Base-by-base conservation (phyloP, 2,329 filamentous ascomycete species). In the Aspergillus novoparasiticus region DNA sequence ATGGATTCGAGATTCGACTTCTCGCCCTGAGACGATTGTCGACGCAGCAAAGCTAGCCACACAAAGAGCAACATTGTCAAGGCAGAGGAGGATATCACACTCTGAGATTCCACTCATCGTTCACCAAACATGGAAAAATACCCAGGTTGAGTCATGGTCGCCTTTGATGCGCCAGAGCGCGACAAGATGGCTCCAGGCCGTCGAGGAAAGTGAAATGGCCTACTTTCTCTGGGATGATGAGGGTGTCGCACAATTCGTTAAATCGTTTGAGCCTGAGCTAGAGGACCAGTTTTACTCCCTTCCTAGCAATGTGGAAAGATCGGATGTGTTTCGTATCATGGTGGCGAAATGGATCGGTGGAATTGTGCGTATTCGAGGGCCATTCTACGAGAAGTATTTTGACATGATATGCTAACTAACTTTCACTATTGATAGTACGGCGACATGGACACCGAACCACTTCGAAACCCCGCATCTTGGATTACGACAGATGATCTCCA, bases 201-300 rank as follows among this genome's bases (percentile, higher is more conserved):
- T 69, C 1, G 64, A 68, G n/a, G 58, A 65, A 2, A 63, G 64
- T 8, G 58, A 67, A 5, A 75, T 75, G 71, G 73, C 75, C 0
- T 76, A 76, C 46, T 68, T 76, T 48, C 63, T 76, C 26, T 76
- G 74, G 75, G 69, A 73, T 19, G 75, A 76, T 46, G 68, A 70
- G 3, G 74, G 74, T 3, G 69, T 74, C 21, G 55, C 66, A 2
- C 66, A 70, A 32, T 69, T 76, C 34, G 59, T 76, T 12, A 53
- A 64, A 9, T 56, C 63, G 30, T 74, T 70, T 36, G 73, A 75
- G 46, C 72, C 73, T 2, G 66, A 63, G 0, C 68, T 76, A 1
- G 62, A 67, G 5, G 60, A 58, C 1, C 61, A 64, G 2, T 75
- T 74, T 36, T 60, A 64, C 3, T 57, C 63, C 1, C 61, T 76